Percentiles rank a stretch among this genome's conserved stretches.
Conservation (phyloP, 2,329 filamentous ascomycete species). For the Fusarium phyllophilum region DNA sequence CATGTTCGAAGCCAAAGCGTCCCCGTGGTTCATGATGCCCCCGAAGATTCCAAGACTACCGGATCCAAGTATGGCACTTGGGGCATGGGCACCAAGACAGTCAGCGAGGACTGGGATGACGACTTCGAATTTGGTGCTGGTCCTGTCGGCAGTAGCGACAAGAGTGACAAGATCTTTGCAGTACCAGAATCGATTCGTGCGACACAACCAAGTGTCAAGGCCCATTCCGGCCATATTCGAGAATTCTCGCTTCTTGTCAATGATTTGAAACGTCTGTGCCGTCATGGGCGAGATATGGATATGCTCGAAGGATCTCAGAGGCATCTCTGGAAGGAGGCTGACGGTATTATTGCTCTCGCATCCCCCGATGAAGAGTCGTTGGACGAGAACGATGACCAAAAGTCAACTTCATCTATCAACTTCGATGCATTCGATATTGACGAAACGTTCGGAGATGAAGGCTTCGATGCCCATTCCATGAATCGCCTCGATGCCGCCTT, state of each 20-base stretch:
- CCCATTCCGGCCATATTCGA: slow-evolving; percentile 84
- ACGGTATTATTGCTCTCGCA: slow-evolving; percentile 88
- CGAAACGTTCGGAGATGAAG: slow-evolving; percentile 58
- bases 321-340: slow-evolving; percentile 80
- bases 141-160: slow-evolving; percentile 51
- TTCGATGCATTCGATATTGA: slow-evolving; percentile 55
- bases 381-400: slow-evolving; percentile 50
- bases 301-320: slow-evolving; percentile 69
- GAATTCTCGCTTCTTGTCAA: slow-evolving; percentile 85
- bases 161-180: slow-evolving; percentile 49
- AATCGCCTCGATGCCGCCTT: slow-evolving; percentile 57
- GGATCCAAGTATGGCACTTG: slow-evolving; percentile 81
- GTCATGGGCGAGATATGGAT: slow-evolving; percentile 74
- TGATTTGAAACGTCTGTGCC: slow-evolving; percentile 80
- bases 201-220: slow-evolving; percentile 82
- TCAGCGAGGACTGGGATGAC: slow-evolving; percentile 89
- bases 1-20: slow-evolving; percentile 86
- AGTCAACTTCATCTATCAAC: slow-evolving; percentile 53
- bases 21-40: slow-evolving; percentile 73
- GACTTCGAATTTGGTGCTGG: slow-evolving; percentile 80
- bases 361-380: slow-evolving; percentile 70
- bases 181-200: slow-evolving; percentile 82
- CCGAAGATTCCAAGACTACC: slow-evolving; percentile 64
- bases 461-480: slow-evolving; percentile 58
- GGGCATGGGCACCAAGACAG: slow-evolving; percentile 81